Percentiles rank a stretch among this genome's conserved stretches.
phyloP scores from a whole-genome alignment of 768 basidiomycete genomes.

The Trametes meyenii region DNA sequence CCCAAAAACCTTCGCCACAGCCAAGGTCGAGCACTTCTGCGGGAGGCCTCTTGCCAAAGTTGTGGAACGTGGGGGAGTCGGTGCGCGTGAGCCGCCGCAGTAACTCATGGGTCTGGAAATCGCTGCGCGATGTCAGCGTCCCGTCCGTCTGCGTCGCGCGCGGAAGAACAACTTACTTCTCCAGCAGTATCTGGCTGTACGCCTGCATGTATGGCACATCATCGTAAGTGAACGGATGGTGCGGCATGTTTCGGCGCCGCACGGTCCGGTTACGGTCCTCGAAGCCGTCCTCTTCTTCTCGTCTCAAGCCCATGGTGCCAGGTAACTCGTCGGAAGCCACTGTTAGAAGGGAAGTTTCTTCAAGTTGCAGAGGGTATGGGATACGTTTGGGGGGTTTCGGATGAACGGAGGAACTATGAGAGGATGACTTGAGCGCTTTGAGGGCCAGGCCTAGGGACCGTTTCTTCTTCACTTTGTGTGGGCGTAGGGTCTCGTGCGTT shows the following conservation, averaged over 20 bases:
- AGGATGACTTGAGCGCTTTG: slow-evolving; percentile 13
- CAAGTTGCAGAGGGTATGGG: slow-evolving; percentile 2
- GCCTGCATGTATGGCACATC: slow-evolving; percentile 64
- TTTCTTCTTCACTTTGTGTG: slow-evolving; percentile 18
- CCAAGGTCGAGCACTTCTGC: slow-evolving; percentile 70
- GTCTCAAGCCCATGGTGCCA: not conserved
- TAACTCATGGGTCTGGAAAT: slow-evolving; percentile 53
- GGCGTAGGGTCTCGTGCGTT: slow-evolving; percentile 10
- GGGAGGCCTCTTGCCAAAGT: slow-evolving; percentile 50
- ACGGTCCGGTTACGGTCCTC: slow-evolving; percentile 22
- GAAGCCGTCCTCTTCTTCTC: slow-evolving; percentile 16
- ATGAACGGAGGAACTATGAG: not conserved
- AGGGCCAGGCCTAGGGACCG: slow-evolving; percentile 18
- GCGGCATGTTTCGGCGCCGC: slow-evolving; percentile 20
- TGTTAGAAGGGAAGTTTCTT: slow-evolving; percentile 3
- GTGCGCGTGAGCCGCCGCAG: slow-evolving; percentile 56
- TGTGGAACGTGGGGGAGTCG: slow-evolving; percentile 63
- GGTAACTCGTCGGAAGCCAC: slow-evolving; percentile 11
- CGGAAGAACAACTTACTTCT: slow-evolving; percentile 51
- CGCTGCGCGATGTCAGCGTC: slow-evolving; percentile 43
- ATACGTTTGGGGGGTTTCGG: slow-evolving; percentile 1
- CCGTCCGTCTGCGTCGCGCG: not conserved
- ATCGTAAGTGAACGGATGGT: slow-evolving; percentile 46
- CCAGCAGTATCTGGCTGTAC: slow-evolving; percentile 57
- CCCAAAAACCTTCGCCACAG: slow-evolving; percentile 75